Evolutionary conservation across 768 basidiomycete species (phyloP).

Genomic region (Lactifluus rugatus): DNA sequence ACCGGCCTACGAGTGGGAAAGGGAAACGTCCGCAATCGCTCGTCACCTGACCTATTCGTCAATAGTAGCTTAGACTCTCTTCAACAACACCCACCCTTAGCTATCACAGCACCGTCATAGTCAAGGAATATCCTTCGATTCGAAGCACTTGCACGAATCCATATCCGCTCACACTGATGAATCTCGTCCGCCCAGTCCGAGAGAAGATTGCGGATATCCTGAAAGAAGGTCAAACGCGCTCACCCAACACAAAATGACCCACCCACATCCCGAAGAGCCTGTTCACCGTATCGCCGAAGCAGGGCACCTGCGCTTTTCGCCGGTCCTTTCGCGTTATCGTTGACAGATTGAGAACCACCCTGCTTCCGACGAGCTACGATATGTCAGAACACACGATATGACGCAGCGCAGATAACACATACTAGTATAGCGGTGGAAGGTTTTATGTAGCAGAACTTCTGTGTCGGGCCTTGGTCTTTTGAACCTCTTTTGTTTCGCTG

Average conservation of each 20-base stretch:
- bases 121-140: constrained; percentile 87
- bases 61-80: neutral
- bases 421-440: constrained; percentile 99
- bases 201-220: constrained; percentile 86
- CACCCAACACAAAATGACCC: neutral
- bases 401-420: constrained; percentile 25
- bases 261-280: constrained; percentile 77
- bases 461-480: constrained; percentile 66
- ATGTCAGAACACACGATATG: neutral
- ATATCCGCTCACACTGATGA: constrained; percentile 77
- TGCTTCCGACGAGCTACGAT: constrained; percentile 85
- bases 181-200: constrained; percentile 85
- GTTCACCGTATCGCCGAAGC: constrained; percentile 91
- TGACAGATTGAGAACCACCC: constrained; percentile 86
- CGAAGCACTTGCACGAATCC: constrained; percentile 79
- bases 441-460: constrained; percentile 83
- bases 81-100: constrained; percentile 39
- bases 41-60: constrained; percentile 39
- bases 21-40: constrained; percentile 79
- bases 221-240: neutral
- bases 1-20: constrained; percentile 96
- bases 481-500: constrained; percentile 30
- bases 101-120: constrained; percentile 69
- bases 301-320: constrained; percentile 92
- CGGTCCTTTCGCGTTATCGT: constrained; percentile 87